A percentile compares a stretch with the other conserved stretches of the same genome.
phyloP scores from a whole-genome alignment of 306 rosid genomes.

The Vicia faba region DNA sequence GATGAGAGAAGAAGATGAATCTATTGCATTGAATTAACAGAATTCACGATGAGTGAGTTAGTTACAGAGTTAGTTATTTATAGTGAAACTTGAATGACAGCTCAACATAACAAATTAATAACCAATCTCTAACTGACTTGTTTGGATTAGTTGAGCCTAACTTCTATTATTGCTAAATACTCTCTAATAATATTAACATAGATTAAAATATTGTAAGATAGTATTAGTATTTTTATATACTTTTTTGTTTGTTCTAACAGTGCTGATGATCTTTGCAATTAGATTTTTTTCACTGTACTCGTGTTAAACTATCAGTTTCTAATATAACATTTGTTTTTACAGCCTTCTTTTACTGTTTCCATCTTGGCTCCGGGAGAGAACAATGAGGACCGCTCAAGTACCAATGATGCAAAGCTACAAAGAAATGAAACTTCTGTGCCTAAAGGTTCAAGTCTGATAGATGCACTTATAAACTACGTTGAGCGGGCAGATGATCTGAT shows the following conservation, averaged over 20 bases:
- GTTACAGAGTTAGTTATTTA: too few relatives aligned
- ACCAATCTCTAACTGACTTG: too few relatives aligned
- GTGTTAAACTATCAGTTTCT: conserved; percentile 22
- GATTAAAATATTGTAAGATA: conserved; percentile 1
- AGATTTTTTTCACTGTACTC: conserved; percentile 7
- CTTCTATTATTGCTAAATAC: too few relatives aligned
- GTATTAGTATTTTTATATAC: neutral
- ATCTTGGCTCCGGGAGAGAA: conserved; percentile 54
- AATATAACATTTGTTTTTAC: conserved; percentile 43
- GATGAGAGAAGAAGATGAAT: too few relatives aligned
- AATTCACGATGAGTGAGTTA: too few relatives aligned
- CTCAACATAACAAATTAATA: too few relatives aligned
- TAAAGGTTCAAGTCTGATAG: conserved; percentile 52
- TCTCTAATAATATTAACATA: neutral
- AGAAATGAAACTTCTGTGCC: conserved; percentile 47
- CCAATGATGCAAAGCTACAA: conserved; percentile 51
- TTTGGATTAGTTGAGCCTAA: too few relatives aligned
- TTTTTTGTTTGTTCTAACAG: conserved; percentile 4
- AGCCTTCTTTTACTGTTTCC: conserved; percentile 88
- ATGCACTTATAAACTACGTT: conserved; percentile 57
- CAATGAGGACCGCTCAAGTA: conserved; percentile 43
- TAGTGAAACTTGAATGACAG: too few relatives aligned
- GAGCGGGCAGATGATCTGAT: conserved; percentile 53
- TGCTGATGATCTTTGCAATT: conserved; percentile 16
- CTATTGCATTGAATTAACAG: too few relatives aligned